phyloP scores from a whole-genome alignment of 2,329 filamentous ascomycete genomes.

The Whalleya microplaca region DNA sequence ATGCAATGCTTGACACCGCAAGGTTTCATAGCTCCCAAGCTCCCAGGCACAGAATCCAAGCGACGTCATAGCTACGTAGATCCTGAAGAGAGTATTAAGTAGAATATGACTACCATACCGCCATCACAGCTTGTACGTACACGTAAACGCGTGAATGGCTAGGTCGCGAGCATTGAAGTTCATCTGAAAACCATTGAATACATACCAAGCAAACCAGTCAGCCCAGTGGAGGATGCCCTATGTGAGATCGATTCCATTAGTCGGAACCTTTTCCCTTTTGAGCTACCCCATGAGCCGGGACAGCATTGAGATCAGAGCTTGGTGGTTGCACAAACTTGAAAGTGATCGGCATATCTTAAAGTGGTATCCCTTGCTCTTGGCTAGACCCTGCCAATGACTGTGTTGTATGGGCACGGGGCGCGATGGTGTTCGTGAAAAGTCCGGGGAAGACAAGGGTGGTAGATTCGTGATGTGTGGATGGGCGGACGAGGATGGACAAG shows the following conservation, averaged over 20 bases:
- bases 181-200: slow-evolving; percentile 14
- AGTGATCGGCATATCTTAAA: slow-evolving; percentile 30
- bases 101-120: slow-evolving; percentile 7
- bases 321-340: slow-evolving; percentile 7
- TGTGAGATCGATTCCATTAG: slow-evolving; percentile 21
- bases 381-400: slow-evolving; percentile 19
- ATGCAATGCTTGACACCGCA: not conserved
- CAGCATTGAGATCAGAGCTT: slow-evolving; percentile 2
- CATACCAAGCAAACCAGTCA: too few species aligned
- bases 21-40: slow-evolving; percentile 6
- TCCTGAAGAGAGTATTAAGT: slow-evolving; percentile 2
- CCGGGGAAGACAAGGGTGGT: slow-evolving; percentile 39
- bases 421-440: slow-evolving; percentile 28
- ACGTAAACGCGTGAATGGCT: slow-evolving; percentile 5
- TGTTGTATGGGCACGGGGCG: slow-evolving; percentile 20
- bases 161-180: slow-evolving; percentile 6
- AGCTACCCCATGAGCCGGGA: slow-evolving; percentile 14
- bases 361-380: slow-evolving; percentile 25
- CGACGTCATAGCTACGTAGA: slow-evolving; percentile 23
- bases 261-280: slow-evolving; percentile 24
- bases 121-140: slow-evolving; percentile 1
- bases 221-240: slow-evolving; percentile 20
- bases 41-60: slow-evolving; percentile 6
- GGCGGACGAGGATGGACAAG: not conserved
- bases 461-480: slow-evolving; percentile 8